Base-by-base conservation (phyloP, 129 eudicot genomes). In the Chrysanthemum makinoi region DNA sequence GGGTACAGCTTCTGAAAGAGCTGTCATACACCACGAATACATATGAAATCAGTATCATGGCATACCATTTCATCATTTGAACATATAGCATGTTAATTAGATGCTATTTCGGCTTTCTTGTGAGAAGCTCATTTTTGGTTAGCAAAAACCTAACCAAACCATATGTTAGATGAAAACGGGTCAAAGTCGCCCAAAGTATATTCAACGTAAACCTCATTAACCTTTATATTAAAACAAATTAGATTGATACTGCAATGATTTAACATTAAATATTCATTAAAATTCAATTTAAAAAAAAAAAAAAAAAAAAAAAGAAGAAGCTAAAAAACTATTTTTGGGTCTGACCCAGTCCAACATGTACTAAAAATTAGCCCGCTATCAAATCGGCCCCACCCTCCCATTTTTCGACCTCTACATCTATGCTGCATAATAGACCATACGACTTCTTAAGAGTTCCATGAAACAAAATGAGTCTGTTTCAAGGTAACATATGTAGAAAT, bases 1-100 rank as follows among this genome's bases (percentile, higher is more conserved):
- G 97, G 97, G 75, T 77, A 88, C 71, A 91, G 48, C 75, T 80
- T 77, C 75, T 73, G 80, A 79, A 80, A 91, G 22, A 91, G 74
- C 97, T 91, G 89, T 56, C 79, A 58, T 13, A 63, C 3, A 28
- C 69, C 50, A 62, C 6, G 15, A 4, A 18, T n/a, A 62, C 6
- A 39, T 39, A 39, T 39, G 8, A 6, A 39, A 39, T 39, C 46
- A 39, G 46, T 39, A 6, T 39, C 46, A 39, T 6, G 8, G 46
- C 46, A 7, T 39, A 39, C 6, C 9, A 39, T 6, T 39, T 35
- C 44, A n/a, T 20, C 20, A 10, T 39, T 69, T 43, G 26, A 72
- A 72, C 71, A 59, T 60, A 72, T 79, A 72, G 46, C 28, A 35
- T 46, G 63, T 51, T 11, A 33, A 39, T 6, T 24, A 51, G 33